phyloP scores from a whole-genome alignment of 139 green algal species.

The Auxenochlorella pyrenoidosa region DNA sequence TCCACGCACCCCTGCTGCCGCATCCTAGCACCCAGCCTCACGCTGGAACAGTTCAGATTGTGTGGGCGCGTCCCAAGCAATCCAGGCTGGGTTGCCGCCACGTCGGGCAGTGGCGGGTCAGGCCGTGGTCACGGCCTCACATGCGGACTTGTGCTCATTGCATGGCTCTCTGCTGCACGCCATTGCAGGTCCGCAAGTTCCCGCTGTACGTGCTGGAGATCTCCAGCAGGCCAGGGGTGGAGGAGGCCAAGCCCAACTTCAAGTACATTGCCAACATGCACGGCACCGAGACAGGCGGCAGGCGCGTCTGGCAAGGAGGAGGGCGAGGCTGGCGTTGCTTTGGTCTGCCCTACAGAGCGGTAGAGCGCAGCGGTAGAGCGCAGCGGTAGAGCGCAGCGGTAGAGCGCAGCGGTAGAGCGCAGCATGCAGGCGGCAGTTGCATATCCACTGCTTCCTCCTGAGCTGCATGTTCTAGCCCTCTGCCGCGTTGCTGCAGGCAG shows the following conservation, averaged over 20 bases:
- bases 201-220: conserved; percentile 30
- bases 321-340: too few species aligned
- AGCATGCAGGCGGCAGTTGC: neutral
- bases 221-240: neutral
- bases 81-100: too few species aligned
- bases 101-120: too few species aligned
- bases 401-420: too few species aligned
- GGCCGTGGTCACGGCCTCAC: too few species aligned
- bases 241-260: conserved; percentile 28
- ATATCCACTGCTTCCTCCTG: neutral
- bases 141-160: too few species aligned
- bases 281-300: conserved; percentile 85
- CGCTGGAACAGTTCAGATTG: too few species aligned
- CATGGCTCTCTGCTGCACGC: neutral
- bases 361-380: too few species aligned
- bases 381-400: too few species aligned
- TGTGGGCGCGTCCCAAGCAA: neutral
- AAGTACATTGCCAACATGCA: conserved; percentile 89
- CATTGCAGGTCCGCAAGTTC: neutral
- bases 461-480: neutral
- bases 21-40: too few species aligned
- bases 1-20: too few species aligned
- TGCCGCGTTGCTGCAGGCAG: neutral
- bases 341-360: too few species aligned
- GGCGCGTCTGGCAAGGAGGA: conserved; percentile 54